These are phyloP conservation scores for Lasiosphaeria hispida DNA, from an alignment of 495 filamentous ascomycete species.

Conservation along the genomic window DNA sequence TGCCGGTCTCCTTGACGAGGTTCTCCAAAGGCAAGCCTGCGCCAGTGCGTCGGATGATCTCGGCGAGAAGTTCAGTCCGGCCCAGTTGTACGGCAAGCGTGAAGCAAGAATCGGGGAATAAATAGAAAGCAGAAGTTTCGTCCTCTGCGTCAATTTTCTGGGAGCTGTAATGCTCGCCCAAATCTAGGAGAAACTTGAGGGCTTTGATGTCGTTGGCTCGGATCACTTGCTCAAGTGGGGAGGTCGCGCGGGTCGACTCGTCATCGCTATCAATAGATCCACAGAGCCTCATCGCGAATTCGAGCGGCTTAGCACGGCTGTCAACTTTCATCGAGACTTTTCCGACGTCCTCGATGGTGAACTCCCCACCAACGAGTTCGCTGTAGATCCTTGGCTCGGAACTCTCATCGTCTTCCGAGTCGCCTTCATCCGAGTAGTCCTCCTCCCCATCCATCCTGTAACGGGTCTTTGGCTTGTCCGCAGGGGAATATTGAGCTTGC, in stretches of 20 bases:
- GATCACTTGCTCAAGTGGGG: constrained; percentile 35
- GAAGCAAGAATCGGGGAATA: constrained; percentile 34
- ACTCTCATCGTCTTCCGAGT: constrained; percentile 2
- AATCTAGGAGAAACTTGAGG: constrained; percentile 39
- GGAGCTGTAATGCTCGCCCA: constrained; percentile 26
- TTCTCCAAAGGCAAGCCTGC: constrained; percentile 64
- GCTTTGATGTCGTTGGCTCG: constrained; percentile 29
- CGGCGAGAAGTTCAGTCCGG: constrained; percentile 38
- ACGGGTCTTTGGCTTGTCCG: constrained; percentile 41
- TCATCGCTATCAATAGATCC: constrained; percentile 20
- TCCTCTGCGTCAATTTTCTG: constrained; percentile 26
- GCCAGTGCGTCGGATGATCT: constrained; percentile 49
- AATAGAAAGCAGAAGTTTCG: constrained; percentile 31
- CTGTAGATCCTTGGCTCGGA: constrained; percentile 46
- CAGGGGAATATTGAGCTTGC: constrained; percentile 59
- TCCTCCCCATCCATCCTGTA: constrained; percentile 46
- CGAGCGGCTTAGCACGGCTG: constrained; percentile 51
- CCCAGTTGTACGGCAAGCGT: constrained; percentile 28
- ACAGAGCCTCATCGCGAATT: constrained; percentile 37
- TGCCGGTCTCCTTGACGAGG: constrained; percentile 57
- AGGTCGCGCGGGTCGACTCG: constrained; percentile 7
- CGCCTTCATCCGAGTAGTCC: constrained; percentile 18
- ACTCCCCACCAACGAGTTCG: constrained; percentile 56
- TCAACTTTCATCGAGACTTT: constrained; percentile 61
- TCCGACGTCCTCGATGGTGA: constrained; percentile 70